These are phyloP conservation scores for Nepenthes gracilis DNA, from an alignment of 148 eudicot genomes.

Conservation along the genomic window DNA sequence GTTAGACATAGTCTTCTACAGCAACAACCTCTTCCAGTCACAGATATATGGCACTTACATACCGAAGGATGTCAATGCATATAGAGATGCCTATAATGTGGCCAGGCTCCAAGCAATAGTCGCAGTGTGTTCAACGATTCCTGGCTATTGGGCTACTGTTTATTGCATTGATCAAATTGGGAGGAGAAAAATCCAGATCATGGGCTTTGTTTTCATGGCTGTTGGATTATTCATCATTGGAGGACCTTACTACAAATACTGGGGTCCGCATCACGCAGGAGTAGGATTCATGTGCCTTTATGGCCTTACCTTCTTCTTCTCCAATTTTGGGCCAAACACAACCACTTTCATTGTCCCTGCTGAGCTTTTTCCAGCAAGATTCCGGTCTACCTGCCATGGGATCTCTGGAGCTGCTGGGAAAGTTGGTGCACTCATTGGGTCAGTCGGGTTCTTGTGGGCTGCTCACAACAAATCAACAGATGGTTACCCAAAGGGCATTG, in stretches of 20 bases:
- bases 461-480: slow-evolving; percentile 3
- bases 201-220: slow-evolving; percentile 41
- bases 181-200: slow-evolving; percentile 37
- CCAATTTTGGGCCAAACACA: slow-evolving; percentile 62
- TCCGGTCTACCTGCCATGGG: slow-evolving; percentile 56
- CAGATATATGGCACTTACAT: slow-evolving; percentile 13
- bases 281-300: slow-evolving; percentile 33
- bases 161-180: slow-evolving; percentile 42
- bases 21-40: slow-evolving; percentile 44
- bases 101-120: slow-evolving; percentile 39
- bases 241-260: slow-evolving; percentile 15
- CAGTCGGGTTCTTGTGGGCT: slow-evolving; percentile 39
- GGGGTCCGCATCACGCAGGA: not conserved
- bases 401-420: slow-evolving; percentile 51
- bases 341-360: slow-evolving; percentile 63
- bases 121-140: slow-evolving; percentile 41
- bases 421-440: slow-evolving; percentile 46
- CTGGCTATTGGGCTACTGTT: slow-evolving; percentile 52
- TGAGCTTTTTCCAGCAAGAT: slow-evolving; percentile 59
- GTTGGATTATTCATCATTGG: slow-evolving; percentile 22
- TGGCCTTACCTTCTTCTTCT: slow-evolving; percentile 54
- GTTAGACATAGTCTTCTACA: slow-evolving; percentile 45
- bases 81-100: slow-evolving; percentile 19
- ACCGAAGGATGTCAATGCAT: slow-evolving; percentile 9
- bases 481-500: slow-evolving; percentile 4